Evolutionary conservation across 768 basidiomycete species (phyloP), one percentile per base, ranked within the genome.

Genomic region (Tulasnella sp.): DNA sequence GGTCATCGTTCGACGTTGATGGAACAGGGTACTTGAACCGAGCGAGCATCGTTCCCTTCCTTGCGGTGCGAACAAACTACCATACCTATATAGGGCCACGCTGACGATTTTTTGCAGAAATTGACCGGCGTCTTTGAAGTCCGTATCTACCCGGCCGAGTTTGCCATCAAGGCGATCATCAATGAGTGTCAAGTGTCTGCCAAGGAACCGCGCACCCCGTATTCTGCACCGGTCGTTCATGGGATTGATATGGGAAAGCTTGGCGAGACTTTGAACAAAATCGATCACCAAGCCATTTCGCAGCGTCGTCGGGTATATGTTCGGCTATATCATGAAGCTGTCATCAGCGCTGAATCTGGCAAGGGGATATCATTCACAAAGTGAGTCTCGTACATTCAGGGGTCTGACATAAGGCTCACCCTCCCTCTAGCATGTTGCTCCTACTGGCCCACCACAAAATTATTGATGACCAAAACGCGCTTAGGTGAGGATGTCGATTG

Each of bases 391-490:
- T 54, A 2, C 25, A 27, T 42, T n/a, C 52, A 37, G 15, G n/a
- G n/a, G 14, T n/a, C 5, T 25, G 14, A 12, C 2, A 12, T 8
- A 19, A 23, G 12, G 19, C 15, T 54, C 6, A 40, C 19, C 9
- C 15, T 25, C 36, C 6, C 3, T 12, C 27, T 27, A 54, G 52
- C 42, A 94, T 94, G 87, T 76, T 98, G 2, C 66, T 86, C 32
- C 71, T 97, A 42, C 72, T 98, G 37, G 84, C 88, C 1, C 94
- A 96, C 66, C 83, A 97, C 71, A 92, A 88, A 68, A 71, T 98
- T 50, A 90, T 97, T 61, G 78, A 88, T 49, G 91, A 96, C 69
- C 79, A 79, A 25, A 86, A 90, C 29, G 93, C 93, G 12, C 71
- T 98, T 23, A 12, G 21, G 11, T 6, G 6, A 6, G n/a, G 5